Base-by-base conservation (phyloP, 176 grass and related monocot species). In the Musa acuminata region DNA sequence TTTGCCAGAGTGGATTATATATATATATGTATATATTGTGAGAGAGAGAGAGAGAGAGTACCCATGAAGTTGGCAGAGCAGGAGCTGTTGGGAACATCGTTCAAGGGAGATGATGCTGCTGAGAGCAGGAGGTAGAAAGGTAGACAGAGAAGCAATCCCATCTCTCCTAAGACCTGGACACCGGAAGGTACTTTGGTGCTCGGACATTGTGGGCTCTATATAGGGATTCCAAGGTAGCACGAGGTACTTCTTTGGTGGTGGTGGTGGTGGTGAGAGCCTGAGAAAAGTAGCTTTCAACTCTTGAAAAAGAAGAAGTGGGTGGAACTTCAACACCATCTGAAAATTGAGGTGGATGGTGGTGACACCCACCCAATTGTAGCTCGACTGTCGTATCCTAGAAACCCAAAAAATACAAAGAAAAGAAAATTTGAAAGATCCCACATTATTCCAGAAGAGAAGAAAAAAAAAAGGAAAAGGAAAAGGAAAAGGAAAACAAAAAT, bases 21-120 rank as follows among this genome's bases (percentile, higher is more conserved):
- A 24, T 24, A 29, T 29, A 29, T 2, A 29, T 29, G 2, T 29
- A 29, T 29, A 29, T 3, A 29, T 3, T 24, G 24, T 24, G 27
- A 35, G 29, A 4, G 29, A 35, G 6, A 13, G 43, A 1, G 49
- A 54, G 50, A 77, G 52, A 2, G n/a, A 43, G 16, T 79, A 79
- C 77, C 77, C 5, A 57, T 11, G 19, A 70, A 58, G 8, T 79
- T 59, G 52, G 77, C 48, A 55, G 53, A 70, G 77, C 77, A 79
- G 12, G 64, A 79, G 64, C 27, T 77, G 24, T 24, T 1, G 24
- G 71, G 14, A 25, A 73, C 21, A 27, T 55, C 71, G 13, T 52
- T 27, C 53, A 73, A 52, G 29, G 71, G 71, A 73, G 71, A 55
- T 26, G 71, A 55, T 26, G 17, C 53, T 0, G 51, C 43, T 11